These are phyloP conservation scores for Imleria badia DNA, from an alignment of 768 basidiomycete species.

Conservation along the genomic window DNA sequence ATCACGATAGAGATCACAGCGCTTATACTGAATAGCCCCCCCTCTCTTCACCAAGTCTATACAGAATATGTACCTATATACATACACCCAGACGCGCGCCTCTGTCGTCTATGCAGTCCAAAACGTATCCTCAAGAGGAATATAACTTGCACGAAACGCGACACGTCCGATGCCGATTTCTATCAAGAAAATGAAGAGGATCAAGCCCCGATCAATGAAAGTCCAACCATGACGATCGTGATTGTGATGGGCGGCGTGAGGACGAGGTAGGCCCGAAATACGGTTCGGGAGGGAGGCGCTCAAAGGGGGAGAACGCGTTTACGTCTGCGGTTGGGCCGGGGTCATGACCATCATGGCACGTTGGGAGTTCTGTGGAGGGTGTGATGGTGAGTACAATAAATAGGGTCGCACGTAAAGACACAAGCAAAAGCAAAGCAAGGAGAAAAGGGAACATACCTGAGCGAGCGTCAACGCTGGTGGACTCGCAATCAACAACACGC, in stretches of 20 bases:
- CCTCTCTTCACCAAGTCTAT: too few species aligned
- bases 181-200: neutral
- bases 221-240: conserved; percentile 69
- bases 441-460: conserved; percentile 37
- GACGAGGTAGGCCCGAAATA: conserved; percentile 91
- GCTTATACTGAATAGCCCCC: too few species aligned
- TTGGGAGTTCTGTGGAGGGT: conserved; percentile 23
- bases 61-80: too few species aligned
- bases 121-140: too few species aligned
- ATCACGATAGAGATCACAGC: too few species aligned
- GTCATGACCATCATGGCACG: neutral
- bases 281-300: conserved; percentile 84
- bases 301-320: conserved; percentile 48
- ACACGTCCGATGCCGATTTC: too few species aligned
- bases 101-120: too few species aligned
- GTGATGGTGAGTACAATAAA: neutral
- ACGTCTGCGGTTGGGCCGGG: neutral
- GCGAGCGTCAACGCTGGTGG: conserved; percentile 78
- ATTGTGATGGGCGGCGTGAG: conserved; percentile 87
- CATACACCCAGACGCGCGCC: too few species aligned
- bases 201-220: conserved; percentile 53
- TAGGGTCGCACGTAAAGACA: neutral
- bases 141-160: too few species aligned
- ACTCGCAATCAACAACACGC: conserved; percentile 77
- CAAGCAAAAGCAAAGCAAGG: conserved; percentile 19